Evolutionary conservation across 2,329 filamentous ascomycete species (phyloP), one percentile per base, ranked within the genome.

Genomic region (Didymella keratinophila): DNA sequence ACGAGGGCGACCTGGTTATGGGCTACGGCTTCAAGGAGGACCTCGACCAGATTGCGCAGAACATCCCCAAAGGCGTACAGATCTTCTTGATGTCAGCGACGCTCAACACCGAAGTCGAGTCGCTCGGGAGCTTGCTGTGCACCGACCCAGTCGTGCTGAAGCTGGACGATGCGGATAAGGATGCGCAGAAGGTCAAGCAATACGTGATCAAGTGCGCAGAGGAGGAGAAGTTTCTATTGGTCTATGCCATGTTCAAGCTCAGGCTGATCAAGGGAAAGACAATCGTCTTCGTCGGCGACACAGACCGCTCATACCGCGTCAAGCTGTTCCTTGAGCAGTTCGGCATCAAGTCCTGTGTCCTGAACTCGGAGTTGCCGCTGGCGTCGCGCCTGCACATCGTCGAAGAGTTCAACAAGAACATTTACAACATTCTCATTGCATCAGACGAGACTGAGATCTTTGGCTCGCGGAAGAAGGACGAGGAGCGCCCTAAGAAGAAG

Each of bases 281-380:
- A 58, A 90, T 92, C 49, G 85, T 92, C 45, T 93, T 93, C 66
- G 93, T 97, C 7, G 89, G 87, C 27, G 92, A 97, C 66, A 89
- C 96, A 52, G 93, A 97, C 78, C 81, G 89, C 64, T 96, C 91
- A 69, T 99, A 99, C 78, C 87, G 95, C 34, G 80, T 99, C 23
- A 97, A 97, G 78, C 84, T 99, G 8, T 99, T 95, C 74, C 86
- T 99, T 51, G 95, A 99, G 78, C 95, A 99, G 74, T 99, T 99
- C 72, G 93, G 93, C 45, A 94, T 97, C 73, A 90, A 92, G 74
- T 94, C 91, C 70, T 96, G 92, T 77, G 91, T 97, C 27, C 81
- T 99, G 39, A 99, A 99, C 79, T 95, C 92, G 1, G 94, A 99
- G 73, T 80, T 99, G 34, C 95, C 95, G 0, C 89, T 98, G 65